phyloP scores from a whole-genome alignment of 202 grass and related monocot genomes.

The Schoenoplectus tabernaemontani region DNA sequence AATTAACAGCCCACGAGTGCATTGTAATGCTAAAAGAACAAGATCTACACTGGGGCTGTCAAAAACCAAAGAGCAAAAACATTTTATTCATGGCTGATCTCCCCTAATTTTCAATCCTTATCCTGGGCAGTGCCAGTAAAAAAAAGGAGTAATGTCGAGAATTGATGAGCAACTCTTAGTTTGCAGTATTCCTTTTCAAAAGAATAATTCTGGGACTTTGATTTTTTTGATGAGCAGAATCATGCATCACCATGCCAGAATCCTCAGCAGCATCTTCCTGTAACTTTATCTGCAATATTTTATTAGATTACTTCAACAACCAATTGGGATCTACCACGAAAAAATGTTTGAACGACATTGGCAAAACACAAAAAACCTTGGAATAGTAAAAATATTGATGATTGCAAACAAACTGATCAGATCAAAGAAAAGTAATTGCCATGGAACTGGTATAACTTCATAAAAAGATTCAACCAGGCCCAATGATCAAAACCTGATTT shows the following conservation, averaged over 20 bases:
- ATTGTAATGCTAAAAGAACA: conserved; percentile 39
- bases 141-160: conserved; percentile 28
- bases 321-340: neutral
- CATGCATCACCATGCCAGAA: conserved; percentile 12
- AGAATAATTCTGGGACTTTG: conserved; percentile 54
- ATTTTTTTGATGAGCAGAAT: conserved; percentile 33
- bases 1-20: conserved; percentile 55
- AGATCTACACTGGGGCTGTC: conserved; percentile 33
- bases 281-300: conserved; percentile 55
- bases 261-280: conserved; percentile 31
- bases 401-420: neutral
- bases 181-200: conserved; percentile 31
- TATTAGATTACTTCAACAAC: neutral
- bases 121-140: conserved; percentile 43
- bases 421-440: neutral
- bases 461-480: neutral
- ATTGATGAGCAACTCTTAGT: neutral
- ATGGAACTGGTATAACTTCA: neutral
- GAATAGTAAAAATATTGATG: neutral
- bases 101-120: conserved; percentile 26
- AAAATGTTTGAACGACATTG: neutral
- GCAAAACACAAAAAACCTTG: neutral
- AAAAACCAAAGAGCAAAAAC: conserved; percentile 70
- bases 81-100: conserved; percentile 5
- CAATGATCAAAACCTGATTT: neutral